phyloP scores from a whole-genome alignment of 2,329 filamentous ascomycete genomes.

The Microcera coccophila region DNA sequence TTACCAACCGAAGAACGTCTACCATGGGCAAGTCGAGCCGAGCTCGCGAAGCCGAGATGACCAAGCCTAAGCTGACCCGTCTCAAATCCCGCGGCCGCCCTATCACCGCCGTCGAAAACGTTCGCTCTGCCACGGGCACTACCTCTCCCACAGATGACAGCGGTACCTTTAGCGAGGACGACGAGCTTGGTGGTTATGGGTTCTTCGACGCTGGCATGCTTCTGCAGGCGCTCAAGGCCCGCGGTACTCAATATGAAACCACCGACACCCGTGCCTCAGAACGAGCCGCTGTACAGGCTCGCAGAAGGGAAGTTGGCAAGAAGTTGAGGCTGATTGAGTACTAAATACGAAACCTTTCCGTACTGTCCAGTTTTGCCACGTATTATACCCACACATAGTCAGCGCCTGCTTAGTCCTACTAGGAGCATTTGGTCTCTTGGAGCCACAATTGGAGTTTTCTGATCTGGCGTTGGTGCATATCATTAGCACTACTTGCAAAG shows the following conservation, averaged over 20 bases:
- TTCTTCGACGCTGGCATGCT: constrained; percentile 98
- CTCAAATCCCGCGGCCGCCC: constrained; percentile 70
- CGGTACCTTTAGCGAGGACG: constrained; percentile 71
- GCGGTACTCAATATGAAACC: constrained; percentile 51
- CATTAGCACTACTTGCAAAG: too few species aligned
- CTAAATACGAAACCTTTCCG: constrained; percentile 32
- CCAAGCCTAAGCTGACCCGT: constrained; percentile 40
- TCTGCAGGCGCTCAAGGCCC: constrained; percentile 76
- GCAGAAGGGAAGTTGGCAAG: constrained; percentile 68
- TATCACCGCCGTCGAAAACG: constrained; percentile 56
- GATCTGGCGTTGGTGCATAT: not conserved
- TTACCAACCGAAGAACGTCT: constrained; percentile 51
- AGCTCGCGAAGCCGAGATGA: constrained; percentile 51
- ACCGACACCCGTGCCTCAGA: constrained; percentile 54
- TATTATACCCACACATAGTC: constrained; percentile 2
- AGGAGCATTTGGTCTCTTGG: not conserved
- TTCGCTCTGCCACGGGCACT: constrained; percentile 43
- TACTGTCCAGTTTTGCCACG: not conserved
- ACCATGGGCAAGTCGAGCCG: constrained; percentile 43
- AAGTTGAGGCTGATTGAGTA: constrained; percentile 69
- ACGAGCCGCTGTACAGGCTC: constrained; percentile 54
- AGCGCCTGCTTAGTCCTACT: constrained; percentile 1
- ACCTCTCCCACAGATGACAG: constrained; percentile 66
- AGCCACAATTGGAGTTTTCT: not conserved
- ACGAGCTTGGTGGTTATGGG: constrained; percentile 89